Base-by-base conservation (phyloP, 2,329 filamentous ascomycete genomes). In the Fusarium verticillioides region DNA sequence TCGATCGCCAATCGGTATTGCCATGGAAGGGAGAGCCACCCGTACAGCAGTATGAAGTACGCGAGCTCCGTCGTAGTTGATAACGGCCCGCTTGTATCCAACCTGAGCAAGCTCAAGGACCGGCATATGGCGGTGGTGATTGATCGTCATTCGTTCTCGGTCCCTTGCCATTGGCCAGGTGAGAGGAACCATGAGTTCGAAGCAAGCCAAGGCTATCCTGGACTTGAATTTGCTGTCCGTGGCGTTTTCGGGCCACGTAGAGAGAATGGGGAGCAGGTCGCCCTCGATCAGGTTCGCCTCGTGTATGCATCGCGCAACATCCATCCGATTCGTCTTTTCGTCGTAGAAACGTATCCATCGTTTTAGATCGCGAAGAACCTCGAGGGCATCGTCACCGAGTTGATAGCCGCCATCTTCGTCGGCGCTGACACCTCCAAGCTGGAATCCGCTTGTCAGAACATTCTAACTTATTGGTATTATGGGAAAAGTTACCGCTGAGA, bases 261-360 rank as follows among this genome's bases (percentile, higher is more conserved):
- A 92, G 28, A 99, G 87, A 73, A 99, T 98, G 62, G 96, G 94
- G 63, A 98, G 86, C 63, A 99, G 84, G 82, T 99, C 96, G 57
- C 94, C 94, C 79, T 92, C 92, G 63, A 98, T 90, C n/a, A 99
- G 83, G 79, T 98, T 98, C 49, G 95, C 93, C 82, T 98, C 95
- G 79, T 94, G 92, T 75, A 98, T 87, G 81, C 95, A 98, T 83
- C 96, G 89, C 69, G 96, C 95, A 67, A 99, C 96, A 80, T 99
- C 96, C 87, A 97, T 93, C 75, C 96, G 92, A 80, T 97, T 97
- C 73, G 92, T 91, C 81, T 97, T 97, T 80, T 97, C 94, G 82
- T 98, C 95, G 86, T 96, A 96, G 72, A 97, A 90, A 76, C 94
- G 95, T 75, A 99, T 88, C 96, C 96, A 99, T 89, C 93, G 92